Evolutionary conservation across 2,329 filamentous ascomycete species (phyloP).

Genomic region (Trichophyton mentagrophytes): DNA sequence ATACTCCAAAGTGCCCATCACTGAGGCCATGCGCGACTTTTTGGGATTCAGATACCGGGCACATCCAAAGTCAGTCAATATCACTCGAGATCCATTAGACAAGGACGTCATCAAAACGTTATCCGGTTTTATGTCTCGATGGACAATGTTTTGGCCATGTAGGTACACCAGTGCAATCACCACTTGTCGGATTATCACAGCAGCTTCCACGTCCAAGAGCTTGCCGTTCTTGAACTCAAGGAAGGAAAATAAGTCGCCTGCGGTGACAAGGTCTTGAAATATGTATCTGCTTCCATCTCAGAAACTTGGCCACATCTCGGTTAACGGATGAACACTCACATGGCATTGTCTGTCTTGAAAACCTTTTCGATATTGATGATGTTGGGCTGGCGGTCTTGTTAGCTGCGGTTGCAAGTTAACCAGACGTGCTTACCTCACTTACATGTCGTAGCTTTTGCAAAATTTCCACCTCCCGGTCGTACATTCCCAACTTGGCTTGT

Average conservation of each 20-base stretch:
- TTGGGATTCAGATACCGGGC: constrained; percentile 28
- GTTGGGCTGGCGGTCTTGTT: constrained; percentile 37
- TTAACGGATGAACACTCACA: constrained; percentile 27
- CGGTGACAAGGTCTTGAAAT: constrained; percentile 48
- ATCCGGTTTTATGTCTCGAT: constrained; percentile 52
- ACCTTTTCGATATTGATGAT: constrained; percentile 47
- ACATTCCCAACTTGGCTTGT: constrained; percentile 8
- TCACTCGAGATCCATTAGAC: constrained; percentile 38
- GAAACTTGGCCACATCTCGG: neutral
- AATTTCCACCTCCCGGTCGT: constrained; percentile 32
- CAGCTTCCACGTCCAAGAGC: constrained; percentile 40
- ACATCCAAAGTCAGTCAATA: constrained; percentile 51
- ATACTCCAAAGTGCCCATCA: constrained; percentile 45
- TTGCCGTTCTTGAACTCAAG: constrained; percentile 38
- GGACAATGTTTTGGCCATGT: constrained; percentile 43
- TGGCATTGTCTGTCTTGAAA: constrained; percentile 39
- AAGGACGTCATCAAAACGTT: constrained; percentile 49
- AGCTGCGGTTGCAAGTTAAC: neutral
- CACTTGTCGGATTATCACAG: constrained; percentile 44
- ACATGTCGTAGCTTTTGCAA: constrained; percentile 43
- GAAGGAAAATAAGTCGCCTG: constrained; percentile 49
- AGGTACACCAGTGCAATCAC: constrained; percentile 47
- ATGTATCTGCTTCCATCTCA: constrained; percentile 39
- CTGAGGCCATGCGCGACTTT: constrained; percentile 39
- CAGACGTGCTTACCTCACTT: constrained; percentile 11